Conservation (phyloP, 1,284 basidiomycete genomes). For the Pseudozyma sp. region DNA sequence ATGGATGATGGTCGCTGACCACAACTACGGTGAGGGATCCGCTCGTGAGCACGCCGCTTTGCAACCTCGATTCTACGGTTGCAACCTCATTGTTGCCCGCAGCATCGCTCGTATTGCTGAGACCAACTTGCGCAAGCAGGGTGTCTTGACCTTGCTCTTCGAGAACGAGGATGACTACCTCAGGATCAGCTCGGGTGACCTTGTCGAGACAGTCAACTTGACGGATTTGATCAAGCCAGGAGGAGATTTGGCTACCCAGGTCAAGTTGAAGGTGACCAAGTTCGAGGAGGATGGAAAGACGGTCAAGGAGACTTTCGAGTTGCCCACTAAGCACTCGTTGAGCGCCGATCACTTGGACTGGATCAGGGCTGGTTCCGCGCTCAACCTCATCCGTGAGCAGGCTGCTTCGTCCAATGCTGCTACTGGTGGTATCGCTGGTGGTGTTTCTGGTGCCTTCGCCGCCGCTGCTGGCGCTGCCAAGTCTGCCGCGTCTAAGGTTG, state of each 20-base stretch:
- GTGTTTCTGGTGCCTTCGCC: slow-evolving; percentile 34
- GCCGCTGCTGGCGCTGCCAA: slow-evolving; percentile 30
- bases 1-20: slow-evolving; percentile 95
- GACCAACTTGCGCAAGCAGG: slow-evolving; percentile 72
- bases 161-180: slow-evolving; percentile 67
- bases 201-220: slow-evolving; percentile 65
- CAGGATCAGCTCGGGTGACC: slow-evolving; percentile 59
- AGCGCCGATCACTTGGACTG: slow-evolving; percentile 63
- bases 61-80: slow-evolving; percentile 93
- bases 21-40: slow-evolving; percentile 91
- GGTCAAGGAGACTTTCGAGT: slow-evolving; percentile 60
- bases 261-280: slow-evolving; percentile 66
- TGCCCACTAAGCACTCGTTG: slow-evolving; percentile 65
- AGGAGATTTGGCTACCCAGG: slow-evolving; percentile 57
- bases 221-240: slow-evolving; percentile 60
- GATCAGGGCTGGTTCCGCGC: slow-evolving; percentile 67
- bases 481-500: slow-evolving; percentile 27
- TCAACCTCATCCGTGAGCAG: slow-evolving; percentile 65
- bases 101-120: slow-evolving; percentile 77
- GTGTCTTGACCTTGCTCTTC: slow-evolving; percentile 67
- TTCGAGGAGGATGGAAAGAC: slow-evolving; percentile 54
- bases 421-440: slow-evolving; percentile 9
- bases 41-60: slow-evolving; percentile 98
- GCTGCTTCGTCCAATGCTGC: slow-evolving; percentile 33
- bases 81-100: slow-evolving; percentile 71